Base-by-base conservation (phyloP, 805 yeast species). In the Kockiozyma suomiensis region DNA sequence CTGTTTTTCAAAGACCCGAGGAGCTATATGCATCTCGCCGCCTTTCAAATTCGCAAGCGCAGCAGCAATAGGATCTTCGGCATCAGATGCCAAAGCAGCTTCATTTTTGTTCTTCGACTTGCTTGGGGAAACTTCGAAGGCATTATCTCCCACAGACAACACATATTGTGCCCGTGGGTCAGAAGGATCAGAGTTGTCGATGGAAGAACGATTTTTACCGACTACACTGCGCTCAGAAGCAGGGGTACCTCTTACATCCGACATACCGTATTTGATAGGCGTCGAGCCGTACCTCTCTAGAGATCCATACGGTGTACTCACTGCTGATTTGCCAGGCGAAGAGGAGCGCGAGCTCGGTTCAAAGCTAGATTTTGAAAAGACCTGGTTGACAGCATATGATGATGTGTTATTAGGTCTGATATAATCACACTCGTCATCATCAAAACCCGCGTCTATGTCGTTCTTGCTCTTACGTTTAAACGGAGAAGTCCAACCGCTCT, bases 21-120 rank as follows among this genome's bases (percentile, higher is more conserved):
- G 49, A 10, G 10, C 12, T 3, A 54, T 13, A 43, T 21, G 57
- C 54, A 45, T 50, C 51, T 52, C 63, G 25, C 50, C 56, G 30
- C 50, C 52, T 66, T 74, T 75, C 48, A 77, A 68, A 13, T 78
- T 79, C 58, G 80, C 82, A 54, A 83, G 70, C 1, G 85, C 85
- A 2, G 83, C 82, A 35, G 82, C 78, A 46, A 84, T 70, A 7
- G 86, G 86, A 66, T 83, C 48, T n/a, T 46, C 50, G 3, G 25
- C 48, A 17, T 30, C 35, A 13, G n/a, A 17, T 4, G 17, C 15
- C 4, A 23, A 17, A 12, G 51, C 25, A 26, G 15, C 38, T 13
- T 19, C 17, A 28, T 42, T 8, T 30, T 48, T 17, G 25, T 17
- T 8, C 17, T 8, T 30, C 40, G 17, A 23, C 23, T 45, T 21